Evolutionary conservation across 352 stramenopile species (phyloP).

Genomic region (Phytophthora pseudosyringae): DNA sequence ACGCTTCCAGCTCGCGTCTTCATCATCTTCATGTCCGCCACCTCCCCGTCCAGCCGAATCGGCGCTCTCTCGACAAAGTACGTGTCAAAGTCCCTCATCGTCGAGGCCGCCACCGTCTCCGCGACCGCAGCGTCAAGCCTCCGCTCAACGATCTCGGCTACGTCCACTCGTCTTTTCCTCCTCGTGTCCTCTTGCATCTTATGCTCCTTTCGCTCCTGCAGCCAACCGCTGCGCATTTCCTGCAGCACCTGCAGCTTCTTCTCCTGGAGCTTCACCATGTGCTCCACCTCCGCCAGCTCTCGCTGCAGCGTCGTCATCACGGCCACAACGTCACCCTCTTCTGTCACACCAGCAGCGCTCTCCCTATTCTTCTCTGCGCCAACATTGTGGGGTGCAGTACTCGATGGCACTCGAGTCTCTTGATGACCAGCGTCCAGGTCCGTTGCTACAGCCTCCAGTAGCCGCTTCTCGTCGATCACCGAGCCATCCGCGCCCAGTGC

Average conservation of each 20-base stretch:
- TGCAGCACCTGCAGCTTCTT: conserved; percentile 47
- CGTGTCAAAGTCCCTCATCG: conserved; percentile 36
- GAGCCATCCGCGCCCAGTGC: conserved; percentile 16
- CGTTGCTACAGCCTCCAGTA: background rate
- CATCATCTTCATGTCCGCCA: conserved; percentile 55
- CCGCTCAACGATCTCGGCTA: conserved; percentile 25
- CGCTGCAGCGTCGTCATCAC: conserved; percentile 28
- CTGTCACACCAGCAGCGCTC: background rate
- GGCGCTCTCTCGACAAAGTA: conserved; percentile 48
- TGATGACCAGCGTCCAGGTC: background rate
- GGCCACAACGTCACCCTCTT: background rate
- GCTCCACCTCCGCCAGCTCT: conserved; percentile 42
- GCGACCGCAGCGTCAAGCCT: conserved; percentile 27
- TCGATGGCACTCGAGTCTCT: background rate
- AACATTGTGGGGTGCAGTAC: background rate
- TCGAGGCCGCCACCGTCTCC: background rate
- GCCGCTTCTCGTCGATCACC: conserved; percentile 9
- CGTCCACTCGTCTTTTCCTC: background rate
- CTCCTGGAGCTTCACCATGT: conserved; percentile 51
- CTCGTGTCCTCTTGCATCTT: background rate
- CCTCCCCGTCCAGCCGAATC: conserved; percentile 6
- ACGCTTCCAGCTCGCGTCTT: conserved; percentile 32
- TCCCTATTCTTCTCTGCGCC: background rate
- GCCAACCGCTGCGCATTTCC: conserved; percentile 25
- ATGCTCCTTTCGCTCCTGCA: conserved; percentile 23